phyloP scores from a whole-genome alignment of 306 rosid species.

The Sphenostylis stenocarpa region DNA sequence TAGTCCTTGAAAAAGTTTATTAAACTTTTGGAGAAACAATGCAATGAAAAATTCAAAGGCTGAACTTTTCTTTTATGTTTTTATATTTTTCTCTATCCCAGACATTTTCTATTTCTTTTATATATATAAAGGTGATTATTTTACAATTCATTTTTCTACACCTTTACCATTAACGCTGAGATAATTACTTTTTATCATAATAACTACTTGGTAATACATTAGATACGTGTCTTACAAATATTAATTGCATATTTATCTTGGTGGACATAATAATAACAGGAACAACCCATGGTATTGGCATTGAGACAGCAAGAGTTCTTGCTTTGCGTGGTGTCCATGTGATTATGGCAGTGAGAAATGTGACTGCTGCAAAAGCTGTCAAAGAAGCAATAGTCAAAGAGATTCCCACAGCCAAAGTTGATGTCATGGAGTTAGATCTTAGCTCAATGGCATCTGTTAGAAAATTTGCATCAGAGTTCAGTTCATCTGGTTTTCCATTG shows the following conservation, averaged over 20 bases:
- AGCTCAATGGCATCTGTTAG: slow-evolving; percentile 64
- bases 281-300: slow-evolving; percentile 82
- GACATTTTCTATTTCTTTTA: too few relatives aligned
- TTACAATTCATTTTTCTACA: too few relatives aligned
- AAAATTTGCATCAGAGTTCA: slow-evolving; percentile 68
- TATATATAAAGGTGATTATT: too few relatives aligned
- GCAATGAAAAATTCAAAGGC: too few relatives aligned
- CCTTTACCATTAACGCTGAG: too few relatives aligned
- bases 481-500: slow-evolving; percentile 54
- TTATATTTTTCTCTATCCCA: too few relatives aligned
- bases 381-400: slow-evolving; percentile 63
- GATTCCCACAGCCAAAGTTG: slow-evolving; percentile 71
- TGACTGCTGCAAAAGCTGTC: slow-evolving; percentile 52
- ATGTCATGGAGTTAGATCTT: slow-evolving; percentile 78
- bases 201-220: too few relatives aligned
- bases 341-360: slow-evolving; percentile 70
- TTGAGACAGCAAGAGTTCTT: slow-evolving; percentile 78
- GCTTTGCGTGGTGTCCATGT: slow-evolving; percentile 89
- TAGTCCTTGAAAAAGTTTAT: too few relatives aligned
- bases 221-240: too few relatives aligned
- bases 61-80: too few relatives aligned
- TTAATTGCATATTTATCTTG: slow-evolving; percentile 21
- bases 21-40: too few relatives aligned
- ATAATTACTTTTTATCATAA: too few relatives aligned
- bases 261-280: slow-evolving; percentile 48